Evolutionary conservation across 495 filamentous ascomycete species (phyloP).

Genomic region (Hyaloscypha bicolor): DNA sequence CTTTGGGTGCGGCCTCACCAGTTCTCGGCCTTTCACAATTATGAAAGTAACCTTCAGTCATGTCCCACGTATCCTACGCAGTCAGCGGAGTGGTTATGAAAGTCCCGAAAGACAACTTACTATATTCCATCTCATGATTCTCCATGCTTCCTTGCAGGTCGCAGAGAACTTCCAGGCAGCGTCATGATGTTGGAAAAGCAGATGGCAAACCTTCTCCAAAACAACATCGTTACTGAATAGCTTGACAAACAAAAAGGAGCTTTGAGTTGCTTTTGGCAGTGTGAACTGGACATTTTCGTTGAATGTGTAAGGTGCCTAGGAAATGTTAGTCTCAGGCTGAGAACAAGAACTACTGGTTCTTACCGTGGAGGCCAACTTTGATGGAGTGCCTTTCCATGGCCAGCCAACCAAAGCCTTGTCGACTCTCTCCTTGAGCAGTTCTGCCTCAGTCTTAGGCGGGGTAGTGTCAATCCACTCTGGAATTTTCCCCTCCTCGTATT

Average conservation of each 20-base stretch:
- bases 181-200: slow-evolving; percentile 9
- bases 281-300: background rate
- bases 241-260: background rate
- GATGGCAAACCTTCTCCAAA: background rate
- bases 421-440: slow-evolving; percentile 5
- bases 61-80: slow-evolving; percentile 4
- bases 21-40: slow-evolving; percentile 1
- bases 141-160: slow-evolving; percentile 10
- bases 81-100: background rate
- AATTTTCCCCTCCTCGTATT: background rate
- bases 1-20: background rate
- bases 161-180: slow-evolving; percentile 13
- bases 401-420: slow-evolving; percentile 12
- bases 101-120: slow-evolving; percentile 3
- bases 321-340: background rate
- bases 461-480: background rate
- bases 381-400: slow-evolving; percentile 18
- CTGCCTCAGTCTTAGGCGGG: slow-evolving; percentile 1
- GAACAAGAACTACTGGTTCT: background rate
- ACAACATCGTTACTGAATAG: background rate
- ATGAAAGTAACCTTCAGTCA: background rate
- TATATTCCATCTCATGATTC: background rate
- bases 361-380: slow-evolving; percentile 10
- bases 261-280: background rate
- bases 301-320: background rate